Conservation (phyloP, 2,329 filamentous ascomycete species). For the Cercospora citrullina region DNA sequence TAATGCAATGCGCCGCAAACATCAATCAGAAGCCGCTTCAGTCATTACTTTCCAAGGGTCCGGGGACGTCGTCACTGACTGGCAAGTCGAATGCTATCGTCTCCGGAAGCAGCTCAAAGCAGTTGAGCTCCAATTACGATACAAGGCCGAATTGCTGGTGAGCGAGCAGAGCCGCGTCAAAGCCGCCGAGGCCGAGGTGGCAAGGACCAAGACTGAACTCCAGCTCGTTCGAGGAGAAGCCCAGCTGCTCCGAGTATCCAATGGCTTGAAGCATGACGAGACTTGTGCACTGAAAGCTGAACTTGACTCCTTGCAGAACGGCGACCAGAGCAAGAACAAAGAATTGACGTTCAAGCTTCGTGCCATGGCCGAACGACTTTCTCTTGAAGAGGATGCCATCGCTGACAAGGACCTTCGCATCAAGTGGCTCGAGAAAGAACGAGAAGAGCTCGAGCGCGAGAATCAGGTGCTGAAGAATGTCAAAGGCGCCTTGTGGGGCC, state of each 20-base stretch:
- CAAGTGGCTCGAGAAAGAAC: slow-evolving; percentile 16
- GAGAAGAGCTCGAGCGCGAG: slow-evolving; percentile 15
- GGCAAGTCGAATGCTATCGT: slow-evolving; percentile 15
- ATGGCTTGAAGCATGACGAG: slow-evolving; percentile 9
- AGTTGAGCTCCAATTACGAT: neutral
- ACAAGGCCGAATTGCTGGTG: slow-evolving; percentile 3
- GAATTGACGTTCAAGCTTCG: slow-evolving; percentile 7
- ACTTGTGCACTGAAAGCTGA: slow-evolving; percentile 7
- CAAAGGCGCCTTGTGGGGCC: slow-evolving; percentile 14
- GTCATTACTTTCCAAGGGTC: neutral
- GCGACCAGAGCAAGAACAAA: slow-evolving; percentile 8
- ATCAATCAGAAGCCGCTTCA: neutral
- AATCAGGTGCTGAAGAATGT: slow-evolving; percentile 17
- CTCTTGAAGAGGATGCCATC: slow-evolving; percentile 12
- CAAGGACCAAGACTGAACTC: slow-evolving; percentile 4
- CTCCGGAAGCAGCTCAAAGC: slow-evolving; percentile 12
- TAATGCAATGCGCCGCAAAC: neutral
- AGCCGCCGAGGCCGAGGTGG: neutral
- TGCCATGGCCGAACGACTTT: slow-evolving; percentile 12
- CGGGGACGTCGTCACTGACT: slow-evolving; percentile 2
- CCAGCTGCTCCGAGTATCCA: slow-evolving; percentile 6
- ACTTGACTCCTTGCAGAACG: neutral
- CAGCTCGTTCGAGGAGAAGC: slow-evolving; percentile 6
- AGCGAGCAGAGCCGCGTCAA: neutral
- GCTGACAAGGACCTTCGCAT: slow-evolving; percentile 14